Conservation (phyloP, 805 yeast species). For the Suhomyces faveliae region DNA sequence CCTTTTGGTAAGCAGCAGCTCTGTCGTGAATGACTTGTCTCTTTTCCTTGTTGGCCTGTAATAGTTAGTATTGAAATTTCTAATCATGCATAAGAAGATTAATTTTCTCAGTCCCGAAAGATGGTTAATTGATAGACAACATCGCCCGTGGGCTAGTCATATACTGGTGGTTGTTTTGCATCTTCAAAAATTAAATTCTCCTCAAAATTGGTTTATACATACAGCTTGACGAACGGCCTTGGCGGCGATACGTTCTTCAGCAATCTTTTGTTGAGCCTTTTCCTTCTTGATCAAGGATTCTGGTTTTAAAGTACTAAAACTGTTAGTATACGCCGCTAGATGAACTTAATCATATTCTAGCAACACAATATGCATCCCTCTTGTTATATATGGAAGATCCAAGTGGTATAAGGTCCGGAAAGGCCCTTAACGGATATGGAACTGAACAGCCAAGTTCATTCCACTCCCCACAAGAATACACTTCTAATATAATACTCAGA, state of each 20-base stretch:
- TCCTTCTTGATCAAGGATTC: slow-evolving; percentile 84
- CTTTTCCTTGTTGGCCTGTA: slow-evolving; percentile 45
- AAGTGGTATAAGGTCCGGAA: slow-evolving; percentile 23
- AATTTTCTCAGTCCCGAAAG: slow-evolving; percentile 74
- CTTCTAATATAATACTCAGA: slow-evolving; percentile 28
- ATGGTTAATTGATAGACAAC: slow-evolving; percentile 78
- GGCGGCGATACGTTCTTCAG: slow-evolving; percentile 77
- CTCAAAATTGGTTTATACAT: slow-evolving; percentile 42
- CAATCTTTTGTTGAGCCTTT: slow-evolving; percentile 73
- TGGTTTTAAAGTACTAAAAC: slow-evolving; percentile 58
- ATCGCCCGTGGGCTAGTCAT: slow-evolving; percentile 66
- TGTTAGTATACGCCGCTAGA: slow-evolving; percentile 20
- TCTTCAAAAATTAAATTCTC: slow-evolving; percentile 42
- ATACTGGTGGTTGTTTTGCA: slow-evolving; percentile 46
- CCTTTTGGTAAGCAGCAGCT: slow-evolving; percentile 95
- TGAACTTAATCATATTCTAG: background rate
- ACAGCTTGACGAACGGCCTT: slow-evolving; percentile 76
- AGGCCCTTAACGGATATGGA: slow-evolving; percentile 22
- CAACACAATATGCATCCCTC: slow-evolving; percentile 10
- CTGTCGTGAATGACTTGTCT: slow-evolving; percentile 81
- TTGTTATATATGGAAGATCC: background rate
- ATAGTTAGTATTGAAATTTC: slow-evolving; percentile 33
- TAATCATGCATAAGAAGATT: background rate
- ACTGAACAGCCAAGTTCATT: slow-evolving; percentile 43
- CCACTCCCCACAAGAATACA: slow-evolving; percentile 24